Evolutionary conservation across 176 grass and related monocot species (phyloP), one percentile per base, ranked within the genome.

Genomic region (Leersia perrieri): DNA sequence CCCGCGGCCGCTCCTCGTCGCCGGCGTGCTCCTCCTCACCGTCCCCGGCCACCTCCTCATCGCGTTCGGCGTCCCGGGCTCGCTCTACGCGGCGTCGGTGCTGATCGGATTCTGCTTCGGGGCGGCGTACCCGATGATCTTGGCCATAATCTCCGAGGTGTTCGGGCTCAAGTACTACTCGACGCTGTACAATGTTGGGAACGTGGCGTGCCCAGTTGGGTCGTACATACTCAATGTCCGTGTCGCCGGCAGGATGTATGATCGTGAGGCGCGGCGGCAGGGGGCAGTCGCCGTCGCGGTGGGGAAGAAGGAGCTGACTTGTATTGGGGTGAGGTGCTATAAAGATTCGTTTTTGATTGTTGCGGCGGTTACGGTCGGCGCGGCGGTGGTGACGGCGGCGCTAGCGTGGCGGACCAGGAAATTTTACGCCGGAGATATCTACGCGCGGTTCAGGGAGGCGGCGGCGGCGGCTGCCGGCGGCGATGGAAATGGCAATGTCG

Each of bases 131-230:
- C 88, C 88, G 14, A 13, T 90, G 10, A 85, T 90, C 44, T 70
- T 86, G 1, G 88, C 88, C 11, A 79, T 0, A 60, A 30, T 90
- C 1, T 90, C 88, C 6, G 88, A 90, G 73, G 33, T 90, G 15
- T 90, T 90, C 68, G 88, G 88, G 0, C 79, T 90, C 60, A 86
- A 49, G 79, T 90, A 86, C 73, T 90, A 86, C 78, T 82, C 88
- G 10, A 90, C 88, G 22, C 61, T 90, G 3, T 90, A 82, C 79
- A 90, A 90, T 49, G 13, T 90, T 2, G 31, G 78, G 40, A 30
- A 11, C 44, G 20, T 29, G 11, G 83, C 79, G 18, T 68, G 78
- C 41, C 88, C 88, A 5, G 35, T 90, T 13, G 88, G 78, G 0
- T 86, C 88, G 0, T 90, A 86, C 73, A 36, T 90, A 29, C 88